Evolutionary conservation across 1,139 yeast species (phyloP), one percentile per base, ranked within the genome.

Genomic region (Hanseniaspora gamundiae): DNA sequence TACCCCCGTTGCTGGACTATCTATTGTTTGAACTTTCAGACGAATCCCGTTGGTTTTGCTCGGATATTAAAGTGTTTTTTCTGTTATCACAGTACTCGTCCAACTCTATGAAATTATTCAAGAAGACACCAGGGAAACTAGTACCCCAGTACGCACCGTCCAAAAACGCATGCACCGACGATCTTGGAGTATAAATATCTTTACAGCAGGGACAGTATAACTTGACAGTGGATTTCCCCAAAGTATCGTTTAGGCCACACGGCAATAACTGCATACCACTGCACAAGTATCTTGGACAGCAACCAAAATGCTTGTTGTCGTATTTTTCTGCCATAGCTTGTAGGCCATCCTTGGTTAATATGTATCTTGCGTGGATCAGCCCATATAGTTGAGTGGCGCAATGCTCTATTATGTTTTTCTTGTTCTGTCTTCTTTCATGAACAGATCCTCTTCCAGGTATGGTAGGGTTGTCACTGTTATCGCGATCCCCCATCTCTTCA

Each of bases 131-230:
- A 0, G 95, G 94, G 65, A 91, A 91, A 27, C 94, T 80, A 1
- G 97, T 86, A 7, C 98, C 98, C 66, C 93, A 91, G 57, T 81
- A 91, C 1, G 97, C 95, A 4, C 98, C 98, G 61, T 91, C 98
- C 42, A 91, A 77, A 57, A 84, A 84, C 49, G 84, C 68, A 62
- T 84, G 88, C 50, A 95, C 71, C 19, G 93, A 79, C 48, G 87
- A 80, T 48, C 81, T 78, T 1, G 97, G 97, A 46, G 86, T 66
- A 62, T 91, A 91, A 39, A 88, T 71, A 58, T 91, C 98, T 59
- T 81, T 78, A 64, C 98, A 91, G 59, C 93, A 80, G 1, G 98
- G 97, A 65, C 98, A 91, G 61, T 79, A 91, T 45, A 93, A 71
- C 53, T 96, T 67, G 35, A 93, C 95, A 0, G 95, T 85, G 60